Evolutionary conservation across 2,329 filamentous ascomycete species (phyloP), one percentile per base, ranked within the genome.

Genomic region (Aspergillus sp.): DNA sequence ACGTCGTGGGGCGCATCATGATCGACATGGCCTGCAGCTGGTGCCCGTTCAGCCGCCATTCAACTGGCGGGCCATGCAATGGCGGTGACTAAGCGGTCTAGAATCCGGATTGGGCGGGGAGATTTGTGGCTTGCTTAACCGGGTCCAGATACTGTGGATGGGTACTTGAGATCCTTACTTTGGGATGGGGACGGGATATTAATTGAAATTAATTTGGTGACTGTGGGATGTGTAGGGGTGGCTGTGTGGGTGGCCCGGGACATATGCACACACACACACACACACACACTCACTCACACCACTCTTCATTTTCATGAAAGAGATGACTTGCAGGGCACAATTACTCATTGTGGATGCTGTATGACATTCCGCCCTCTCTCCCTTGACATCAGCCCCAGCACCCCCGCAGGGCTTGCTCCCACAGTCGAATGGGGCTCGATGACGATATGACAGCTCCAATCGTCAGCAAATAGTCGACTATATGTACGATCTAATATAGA

Each of bases 51-150:
- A 30, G 41, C 52, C 32, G n/a, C 15, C 38, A 19, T 39, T 25
- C 25, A 36, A 41, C 39, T 47, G 17, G 53, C 39, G 21, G 19
- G 23, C 17, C 21, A 32, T 23, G 52, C 25, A 15, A 13, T 19
- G 21, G 39, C 45, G 9, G 53, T 62, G 60, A 62, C 60, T 62
- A 60, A 63, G 58, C 58, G 39, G 47, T 63, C 60, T 63, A 63
- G 58, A 60, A 57, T 23, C 17, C 23, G 38, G 21, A 41, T 19
- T 57, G 30, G 55, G 10, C 17, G 49, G 25, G 32, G 45, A 43
- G 41, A 5, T 21, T 13, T 41, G 55, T 57, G 32, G 47, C 55
- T 57, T 25, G 12, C 13, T n/a, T 32, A 28, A n/a, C 23, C 3
- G 23, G 43, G 39, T 13, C 2, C 6, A 13, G 25, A 28, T 28